phyloP scores from a whole-genome alignment of 148 eudicot genomes.

The Nepenthes gracilis region DNA sequence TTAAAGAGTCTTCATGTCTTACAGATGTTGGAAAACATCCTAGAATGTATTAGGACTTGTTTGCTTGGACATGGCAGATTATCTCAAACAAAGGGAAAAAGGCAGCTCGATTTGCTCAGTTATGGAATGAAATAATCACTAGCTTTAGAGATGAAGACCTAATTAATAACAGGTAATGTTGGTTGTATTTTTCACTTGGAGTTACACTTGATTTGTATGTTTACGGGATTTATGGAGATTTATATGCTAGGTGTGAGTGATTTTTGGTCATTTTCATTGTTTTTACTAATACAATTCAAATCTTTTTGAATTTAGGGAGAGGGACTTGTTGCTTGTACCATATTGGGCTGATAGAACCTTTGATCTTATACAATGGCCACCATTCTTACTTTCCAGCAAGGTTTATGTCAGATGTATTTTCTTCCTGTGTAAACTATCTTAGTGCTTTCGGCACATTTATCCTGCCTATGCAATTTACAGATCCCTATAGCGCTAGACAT shows the following conservation, averaged over 20 bases:
- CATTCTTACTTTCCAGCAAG: conserved; percentile 85
- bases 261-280: too few relatives aligned
- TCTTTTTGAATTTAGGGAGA: conserved; percentile 42
- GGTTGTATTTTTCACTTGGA: neutral
- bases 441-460: conserved; percentile 1
- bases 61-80: conserved; percentile 27
- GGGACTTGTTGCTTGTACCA: conserved; percentile 92
- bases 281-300: too few relatives aligned
- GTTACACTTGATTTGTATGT: neutral
- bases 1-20: too few relatives aligned
- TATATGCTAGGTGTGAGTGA: too few relatives aligned
- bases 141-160: conserved; percentile 98
- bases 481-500: conserved; percentile 95
- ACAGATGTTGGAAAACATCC: neutral
- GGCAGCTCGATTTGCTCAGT: conserved; percentile 95
- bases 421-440: neutral
- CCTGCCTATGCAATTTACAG: conserved; percentile 20
- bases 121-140: conserved; percentile 94
- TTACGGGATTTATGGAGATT: too few relatives aligned
- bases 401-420: conserved; percentile 10
- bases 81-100: conserved; percentile 67
- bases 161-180: conserved; percentile 46
- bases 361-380: conserved; percentile 96
- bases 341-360: conserved; percentile 90
- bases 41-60: neutral